Evolutionary conservation across 306 rosid species (phyloP).

Genomic region (Ochetophila trinervis): DNA sequence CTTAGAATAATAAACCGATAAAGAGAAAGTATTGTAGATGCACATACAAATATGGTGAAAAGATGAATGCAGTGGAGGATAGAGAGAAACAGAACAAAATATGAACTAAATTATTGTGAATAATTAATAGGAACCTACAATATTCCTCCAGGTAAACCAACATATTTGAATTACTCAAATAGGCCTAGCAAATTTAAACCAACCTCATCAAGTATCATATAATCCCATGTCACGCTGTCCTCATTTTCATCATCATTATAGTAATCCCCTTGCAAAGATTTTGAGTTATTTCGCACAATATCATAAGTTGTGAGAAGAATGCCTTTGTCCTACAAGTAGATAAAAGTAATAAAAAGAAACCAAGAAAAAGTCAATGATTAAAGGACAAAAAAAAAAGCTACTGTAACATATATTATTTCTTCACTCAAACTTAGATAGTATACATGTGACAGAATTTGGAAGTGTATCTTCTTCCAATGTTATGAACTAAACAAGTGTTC

Average conservation of each 20-base stretch:
- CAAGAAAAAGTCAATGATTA: slow-evolving; percentile 2
- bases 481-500: too few relatives aligned
- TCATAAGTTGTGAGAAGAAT: slow-evolving; percentile 94
- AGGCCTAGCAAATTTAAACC: slow-evolving; percentile 1
- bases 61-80: too few relatives aligned
- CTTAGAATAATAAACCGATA: too few relatives aligned
- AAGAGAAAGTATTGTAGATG: too few relatives aligned
- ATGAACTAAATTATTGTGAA: neutral
- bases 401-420: neutral
- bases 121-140: slow-evolving; percentile 7
- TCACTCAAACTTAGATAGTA: too few relatives aligned
- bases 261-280: slow-evolving; percentile 53
- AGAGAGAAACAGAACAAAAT: neutral
- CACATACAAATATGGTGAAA: too few relatives aligned
- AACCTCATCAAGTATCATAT: slow-evolving; percentile 98
- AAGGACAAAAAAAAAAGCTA: neutral
- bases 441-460: too few relatives aligned
- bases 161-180: neutral
- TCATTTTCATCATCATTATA: slow-evolving; percentile 56
- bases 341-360: slow-evolving; percentile 10
- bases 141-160: neutral
- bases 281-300: slow-evolving; percentile 80
- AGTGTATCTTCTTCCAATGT: too few relatives aligned
- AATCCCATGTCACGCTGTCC: slow-evolving; percentile 71
- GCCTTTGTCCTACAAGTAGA: slow-evolving; percentile 66